Evolutionary conservation across 176 grass and related monocot species (phyloP).

Genomic region (Cymbopogon citratus): DNA sequence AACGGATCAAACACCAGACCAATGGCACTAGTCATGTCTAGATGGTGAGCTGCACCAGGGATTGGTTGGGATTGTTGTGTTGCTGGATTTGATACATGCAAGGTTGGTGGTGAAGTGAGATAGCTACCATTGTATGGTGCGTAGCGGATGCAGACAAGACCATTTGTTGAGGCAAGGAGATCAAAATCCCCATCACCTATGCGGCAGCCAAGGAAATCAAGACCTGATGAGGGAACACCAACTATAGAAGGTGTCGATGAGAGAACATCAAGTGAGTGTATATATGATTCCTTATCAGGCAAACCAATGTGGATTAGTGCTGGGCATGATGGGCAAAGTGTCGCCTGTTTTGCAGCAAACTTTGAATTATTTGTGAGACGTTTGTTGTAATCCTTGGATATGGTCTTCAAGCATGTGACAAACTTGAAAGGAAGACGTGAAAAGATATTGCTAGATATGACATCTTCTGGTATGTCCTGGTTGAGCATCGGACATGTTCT

Average conservation of each 20-base stretch:
- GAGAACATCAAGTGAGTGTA: neutral
- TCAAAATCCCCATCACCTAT: neutral
- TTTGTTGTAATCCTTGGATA: no score
- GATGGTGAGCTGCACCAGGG: neutral
- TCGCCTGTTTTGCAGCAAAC: no score
- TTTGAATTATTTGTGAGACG: no score
- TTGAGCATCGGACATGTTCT: no score
- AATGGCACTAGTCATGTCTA: neutral
- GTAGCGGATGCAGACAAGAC: neutral
- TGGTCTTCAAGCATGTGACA: no score
- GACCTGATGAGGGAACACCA: neutral
- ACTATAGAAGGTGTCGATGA: neutral
- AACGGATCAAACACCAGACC: neutral
- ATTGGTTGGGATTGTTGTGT: neutral
- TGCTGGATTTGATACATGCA: neutral
- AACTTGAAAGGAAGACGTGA: no score
- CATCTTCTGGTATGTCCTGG: no score
- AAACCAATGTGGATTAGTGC: no score
- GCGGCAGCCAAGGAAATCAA: neutral
- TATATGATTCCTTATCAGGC: no score
- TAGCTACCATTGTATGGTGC: neutral
- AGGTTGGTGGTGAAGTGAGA: neutral
- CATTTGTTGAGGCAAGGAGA: neutral
- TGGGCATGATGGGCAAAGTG: no score
- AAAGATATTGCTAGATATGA: no score